Percentiles rank a stretch among this genome's conserved stretches.
Evolutionary conservation across 345 rosid genomes (phyloP).

Genomic region (Limnanthes douglasii): DNA sequence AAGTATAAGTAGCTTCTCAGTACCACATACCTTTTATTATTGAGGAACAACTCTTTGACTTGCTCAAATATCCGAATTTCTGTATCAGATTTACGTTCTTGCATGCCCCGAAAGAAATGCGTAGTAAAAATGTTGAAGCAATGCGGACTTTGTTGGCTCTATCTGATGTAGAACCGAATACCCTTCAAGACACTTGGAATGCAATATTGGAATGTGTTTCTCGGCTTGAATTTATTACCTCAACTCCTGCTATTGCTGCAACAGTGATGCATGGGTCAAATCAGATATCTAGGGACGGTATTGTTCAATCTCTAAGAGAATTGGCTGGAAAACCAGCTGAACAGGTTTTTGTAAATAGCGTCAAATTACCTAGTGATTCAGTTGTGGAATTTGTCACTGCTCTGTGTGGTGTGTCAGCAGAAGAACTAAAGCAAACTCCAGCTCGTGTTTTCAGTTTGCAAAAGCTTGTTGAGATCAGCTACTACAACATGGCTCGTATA

Average conservation of each 20-base stretch:
- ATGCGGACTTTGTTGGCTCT: constrained; percentile 68
- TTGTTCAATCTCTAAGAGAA: constrained; percentile 78
- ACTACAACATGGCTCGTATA: constrained; percentile 95
- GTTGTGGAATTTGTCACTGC: constrained; percentile 96
- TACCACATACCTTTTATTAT: not conserved
- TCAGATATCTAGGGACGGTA: constrained; percentile 95
- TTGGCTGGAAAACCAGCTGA: constrained; percentile 91
- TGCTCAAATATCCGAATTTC: constrained; percentile 11
- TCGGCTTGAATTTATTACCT: constrained; percentile 79
- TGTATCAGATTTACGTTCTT: constrained; percentile 80
- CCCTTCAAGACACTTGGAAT: constrained; percentile 99
- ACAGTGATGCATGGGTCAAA: constrained; percentile 96
- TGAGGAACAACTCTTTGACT: no score
- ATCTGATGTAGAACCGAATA: constrained; percentile 55
- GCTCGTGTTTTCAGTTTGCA: constrained; percentile 99
- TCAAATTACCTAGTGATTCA: constrained; percentile 82
- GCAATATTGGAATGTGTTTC: constrained; percentile 97
- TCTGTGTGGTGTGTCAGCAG: constrained; percentile 92
- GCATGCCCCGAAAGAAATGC: constrained; percentile 97
- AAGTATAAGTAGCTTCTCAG: not conserved
- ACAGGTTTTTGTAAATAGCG: constrained; percentile 85
- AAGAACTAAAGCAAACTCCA: constrained; percentile 91
- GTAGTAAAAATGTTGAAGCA: constrained; percentile 95
- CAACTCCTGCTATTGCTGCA: constrained; percentile 86
- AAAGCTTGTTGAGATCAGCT: constrained; percentile 98